Base-by-base conservation (phyloP, 169 alveolate species). In the Plasmodium blacklocki region DNA sequence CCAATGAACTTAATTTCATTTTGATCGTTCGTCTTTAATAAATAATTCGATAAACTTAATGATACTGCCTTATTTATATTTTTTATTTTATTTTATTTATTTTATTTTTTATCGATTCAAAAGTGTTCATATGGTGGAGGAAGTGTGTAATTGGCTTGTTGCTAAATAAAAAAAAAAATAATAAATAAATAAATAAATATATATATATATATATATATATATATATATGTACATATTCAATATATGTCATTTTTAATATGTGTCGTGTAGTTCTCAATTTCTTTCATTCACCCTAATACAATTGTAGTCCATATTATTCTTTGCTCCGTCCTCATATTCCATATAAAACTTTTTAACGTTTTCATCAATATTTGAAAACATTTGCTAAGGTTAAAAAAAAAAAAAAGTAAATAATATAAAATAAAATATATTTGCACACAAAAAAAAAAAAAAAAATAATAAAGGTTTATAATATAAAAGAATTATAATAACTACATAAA, bases 301-400 rank as follows among this genome's bases (percentile, higher is more conserved):
- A 15, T 39, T 23, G 18, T 74, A 74, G 15, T 58, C 73, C 29
- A 60, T 14, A 32, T 59, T 52, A 64, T 50, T 39, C 50, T 32
- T 58, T 39, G 47, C 12, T 18, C 62, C 73, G 3, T 60, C 88
- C 45, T 74, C 88, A 59, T 74, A 74, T 39, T 74, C 88, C 15
- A 18, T 39, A 18, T 59, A 74, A 49, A 74, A 74, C 54, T 21
- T 74, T 60, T 74, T 74, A 50, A 74, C 18, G 63, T 74, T 74
- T 49, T 74, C 88, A 43, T 74, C 73, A 15, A 74, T 74, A 29
- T 74, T 60, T 39, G 88, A 74, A 60, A 74, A 74, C 88, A 74
- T 74, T 74, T 74, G 88, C 88, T 74, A 19, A 12, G 32, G 23
- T 8, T 47, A 63, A 58, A 29, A 15, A 60, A 60, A 52, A n/a